Conservation (phyloP, 805 yeast genomes). For the Schwanniomyces vanrijiae region DNA sequence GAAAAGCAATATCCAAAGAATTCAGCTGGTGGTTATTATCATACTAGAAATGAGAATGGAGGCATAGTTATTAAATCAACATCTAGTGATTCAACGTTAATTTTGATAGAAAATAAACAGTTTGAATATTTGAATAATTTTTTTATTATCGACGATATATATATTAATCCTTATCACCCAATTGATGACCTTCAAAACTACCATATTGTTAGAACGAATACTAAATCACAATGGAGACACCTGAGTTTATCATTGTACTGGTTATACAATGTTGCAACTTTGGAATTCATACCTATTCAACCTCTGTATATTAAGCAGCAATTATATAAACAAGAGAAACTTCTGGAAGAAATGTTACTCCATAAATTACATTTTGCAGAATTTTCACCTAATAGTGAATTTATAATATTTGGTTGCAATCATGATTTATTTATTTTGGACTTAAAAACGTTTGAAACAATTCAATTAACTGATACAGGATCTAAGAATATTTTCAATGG, state of each 20-base stretch:
- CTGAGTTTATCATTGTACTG: constrained; percentile 38
- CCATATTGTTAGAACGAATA: constrained; percentile 58
- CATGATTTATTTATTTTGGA: constrained; percentile 55
- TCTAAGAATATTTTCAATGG: constrained; percentile 56
- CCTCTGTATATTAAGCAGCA: constrained; percentile 17
- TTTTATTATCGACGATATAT: constrained; percentile 28
- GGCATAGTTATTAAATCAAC: constrained; percentile 22
- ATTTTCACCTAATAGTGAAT: constrained; percentile 62
- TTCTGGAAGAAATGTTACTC: constrained; percentile 11
- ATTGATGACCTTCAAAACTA: constrained; percentile 42
- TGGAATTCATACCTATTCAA: constrained; percentile 32
- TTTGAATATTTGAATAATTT: constrained; percentile 45
- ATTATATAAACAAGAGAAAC: constrained; percentile 6
- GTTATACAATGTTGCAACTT: constrained; percentile 28
- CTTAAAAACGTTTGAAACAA: constrained; percentile 19
- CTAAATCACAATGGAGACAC: constrained; percentile 42
- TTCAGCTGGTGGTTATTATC: constrained; percentile 29
- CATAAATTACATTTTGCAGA: constrained; percentile 50
- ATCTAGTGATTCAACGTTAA: constrained; percentile 24
- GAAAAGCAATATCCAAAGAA: constrained; percentile 29
- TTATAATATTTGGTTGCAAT: constrained; percentile 54
- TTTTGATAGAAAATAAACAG: constrained; percentile 26
- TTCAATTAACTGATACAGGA: constrained; percentile 53
- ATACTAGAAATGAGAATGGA: constrained; percentile 13
- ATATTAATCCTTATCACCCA: constrained; percentile 39